Evolutionary conservation across 331 rosid species (phyloP).

Genomic region (Phaseolus coccineus): DNA sequence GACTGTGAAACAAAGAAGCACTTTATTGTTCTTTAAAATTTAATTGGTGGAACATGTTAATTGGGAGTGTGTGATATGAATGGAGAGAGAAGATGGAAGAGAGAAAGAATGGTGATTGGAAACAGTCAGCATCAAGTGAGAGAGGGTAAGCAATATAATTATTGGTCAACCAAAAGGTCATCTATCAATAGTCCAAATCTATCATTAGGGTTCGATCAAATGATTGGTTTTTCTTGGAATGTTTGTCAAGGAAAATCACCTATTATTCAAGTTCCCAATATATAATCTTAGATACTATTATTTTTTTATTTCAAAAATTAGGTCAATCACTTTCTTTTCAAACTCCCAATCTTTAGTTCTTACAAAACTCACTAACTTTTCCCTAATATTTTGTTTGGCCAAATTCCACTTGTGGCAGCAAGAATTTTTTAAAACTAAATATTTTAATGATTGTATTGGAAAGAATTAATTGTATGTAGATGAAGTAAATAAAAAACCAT

Average conservation of each 20-base stretch:
- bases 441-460: too few relatives aligned
- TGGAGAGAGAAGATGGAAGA: not conserved
- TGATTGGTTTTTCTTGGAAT: conserved; percentile 54
- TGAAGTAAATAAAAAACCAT: too few relatives aligned
- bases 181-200: conserved; percentile 42
- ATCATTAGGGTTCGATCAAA: conserved; percentile 44
- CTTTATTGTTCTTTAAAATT: conserved; percentile 22
- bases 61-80: not conserved
- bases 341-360: not conserved
- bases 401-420: too few relatives aligned
- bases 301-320: not conserved
- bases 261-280: not conserved
- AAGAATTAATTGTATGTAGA: too few relatives aligned
- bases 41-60: conserved; percentile 24
- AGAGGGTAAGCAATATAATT: conserved; percentile 36
- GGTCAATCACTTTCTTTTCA: not conserved
- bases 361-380: not conserved
- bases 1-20: not conserved
- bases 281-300: not conserved
- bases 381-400: not conserved
- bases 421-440: not conserved
- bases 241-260: conserved; percentile 52
- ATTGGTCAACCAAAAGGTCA: conserved; percentile 48
- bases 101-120: conserved; percentile 34
- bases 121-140: conserved; percentile 47